Conservation (phyloP, 768 basidiomycete species). For the Cyclocybe cylindracea region DNA sequence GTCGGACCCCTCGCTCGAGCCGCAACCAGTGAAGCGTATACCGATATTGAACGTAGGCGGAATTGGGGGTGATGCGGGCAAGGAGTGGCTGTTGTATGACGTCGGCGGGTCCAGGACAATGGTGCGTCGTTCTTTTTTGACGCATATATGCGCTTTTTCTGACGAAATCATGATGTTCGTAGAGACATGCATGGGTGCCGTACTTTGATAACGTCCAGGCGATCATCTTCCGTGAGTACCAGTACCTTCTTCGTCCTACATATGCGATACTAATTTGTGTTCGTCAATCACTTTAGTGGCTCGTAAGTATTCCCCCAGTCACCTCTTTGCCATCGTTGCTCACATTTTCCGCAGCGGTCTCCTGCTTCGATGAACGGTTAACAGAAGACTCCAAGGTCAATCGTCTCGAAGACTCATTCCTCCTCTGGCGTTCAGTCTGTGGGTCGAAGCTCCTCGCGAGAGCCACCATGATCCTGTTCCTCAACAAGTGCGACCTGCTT, state of each 20-base stretch:
- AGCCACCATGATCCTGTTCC: constrained; percentile 67
- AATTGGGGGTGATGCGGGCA: constrained; percentile 32
- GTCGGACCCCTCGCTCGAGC: neutral
- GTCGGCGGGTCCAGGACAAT: constrained; percentile 65
- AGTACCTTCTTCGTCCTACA: constrained; percentile 26
- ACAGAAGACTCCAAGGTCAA: constrained; percentile 65
- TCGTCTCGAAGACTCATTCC: constrained; percentile 71
- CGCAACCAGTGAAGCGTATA: neutral
- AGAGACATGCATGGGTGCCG: constrained; percentile 74
- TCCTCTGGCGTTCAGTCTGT: constrained; percentile 68
- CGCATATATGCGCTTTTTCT: neutral
- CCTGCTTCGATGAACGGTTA: constrained; percentile 45
- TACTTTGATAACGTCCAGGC: constrained; percentile 76
- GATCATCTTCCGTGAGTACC: constrained; percentile 69
- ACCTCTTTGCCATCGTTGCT: constrained; percentile 33
- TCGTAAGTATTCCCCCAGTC: constrained; percentile 44
- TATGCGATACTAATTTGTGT: constrained; percentile 3
- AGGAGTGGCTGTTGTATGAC: constrained; percentile 69
- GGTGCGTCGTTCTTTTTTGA: constrained; percentile 30
- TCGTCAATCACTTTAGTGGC: constrained; percentile 37
- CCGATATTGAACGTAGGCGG: constrained; percentile 5
- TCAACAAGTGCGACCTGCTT: constrained; percentile 75
- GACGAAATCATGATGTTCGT: neutral
- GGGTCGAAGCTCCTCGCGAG: constrained; percentile 56
- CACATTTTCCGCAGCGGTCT: constrained; percentile 33